Base-by-base conservation (phyloP, 352 stramenopile species). In the Pythium sukuiense region DNA sequence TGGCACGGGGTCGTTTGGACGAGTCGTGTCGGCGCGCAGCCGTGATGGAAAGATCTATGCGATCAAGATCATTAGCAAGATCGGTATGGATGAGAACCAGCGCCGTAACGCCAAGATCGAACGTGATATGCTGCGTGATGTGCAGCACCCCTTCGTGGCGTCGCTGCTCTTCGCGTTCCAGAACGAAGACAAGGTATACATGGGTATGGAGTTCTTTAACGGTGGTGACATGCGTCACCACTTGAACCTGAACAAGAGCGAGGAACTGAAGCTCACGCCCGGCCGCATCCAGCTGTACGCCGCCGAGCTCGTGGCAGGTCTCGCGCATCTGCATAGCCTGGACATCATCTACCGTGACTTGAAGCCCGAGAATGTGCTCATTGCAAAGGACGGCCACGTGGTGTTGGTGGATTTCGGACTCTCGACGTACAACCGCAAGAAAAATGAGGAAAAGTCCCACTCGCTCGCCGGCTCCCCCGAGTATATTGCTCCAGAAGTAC, bases 201-300 rank as follows among this genome's bases (percentile, higher is more conserved):
- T 99, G 64, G 97, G 98, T 20, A 96, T 99, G 76, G 97, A 99
- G 77, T 99, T 99, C 71, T 98, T 97, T 82, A 97, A 97, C 50
- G 97, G 97, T 37, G 97, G 97, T 16, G 97, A 99, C 70, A 72
- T 99, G 65, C 83, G 85, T 2, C 85, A 94, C 43, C 86, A 96
- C 63, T 63, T 94, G 35, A 90, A 75, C n/a, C 54, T 92, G 62
- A 89, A 80, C 69, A 73, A 83, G 59, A 88, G 73, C 32, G 75
- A 79, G 55, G 81, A 90, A 45, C 63, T 92, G 7, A 79, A 79
- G 67, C 75, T 94, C 1, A 93, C 85, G 24, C 77, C 86, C 12
- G 67, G 72, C 46, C 80, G 85, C 0, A 92, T 96, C 58, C 87
- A 93, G 62, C 65, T 96, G 43, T 97, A 96, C 68, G 86, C 85